Conservation (phyloP, 345 rosid genomes). For the Corchorus olitorius region DNA sequence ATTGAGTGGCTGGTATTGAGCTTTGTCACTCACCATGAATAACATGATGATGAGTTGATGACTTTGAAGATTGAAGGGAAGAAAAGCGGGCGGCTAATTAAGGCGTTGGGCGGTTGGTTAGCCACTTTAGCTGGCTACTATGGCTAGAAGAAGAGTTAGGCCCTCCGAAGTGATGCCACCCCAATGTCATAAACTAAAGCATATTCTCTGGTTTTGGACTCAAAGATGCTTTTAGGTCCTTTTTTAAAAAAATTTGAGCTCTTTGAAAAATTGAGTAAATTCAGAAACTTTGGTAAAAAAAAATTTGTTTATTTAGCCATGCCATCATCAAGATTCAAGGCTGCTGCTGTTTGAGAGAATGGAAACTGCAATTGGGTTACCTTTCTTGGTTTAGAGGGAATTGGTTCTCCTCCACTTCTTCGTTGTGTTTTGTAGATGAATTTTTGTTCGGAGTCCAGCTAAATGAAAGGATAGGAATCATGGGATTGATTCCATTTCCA, state of each 20-base stretch:
- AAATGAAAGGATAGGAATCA: background rate
- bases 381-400: background rate
- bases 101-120: background rate
- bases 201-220: slow-evolving; percentile 5
- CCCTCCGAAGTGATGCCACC: background rate
- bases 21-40: too few relatives aligned
- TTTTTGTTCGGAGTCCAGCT: background rate
- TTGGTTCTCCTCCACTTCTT: background rate
- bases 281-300: background rate
- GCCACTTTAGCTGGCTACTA: background rate
- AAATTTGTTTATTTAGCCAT: background rate
- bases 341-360: background rate
- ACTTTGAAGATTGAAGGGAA: too few relatives aligned
- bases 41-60: too few relatives aligned
- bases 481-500: background rate
- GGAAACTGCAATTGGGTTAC: background rate
- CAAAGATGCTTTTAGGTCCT: slow-evolving; percentile 1
- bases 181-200: background rate
- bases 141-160: background rate
- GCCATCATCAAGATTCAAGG: background rate
- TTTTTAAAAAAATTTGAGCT: background rate
- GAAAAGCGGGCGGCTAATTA: background rate
- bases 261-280: background rate
- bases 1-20: too few relatives aligned
- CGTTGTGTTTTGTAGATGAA: background rate